Evolutionary conservation across 331 rosid species (phyloP), one percentile per base, ranked within the genome.

Genomic region (Rhamnella rubrinervis): DNA sequence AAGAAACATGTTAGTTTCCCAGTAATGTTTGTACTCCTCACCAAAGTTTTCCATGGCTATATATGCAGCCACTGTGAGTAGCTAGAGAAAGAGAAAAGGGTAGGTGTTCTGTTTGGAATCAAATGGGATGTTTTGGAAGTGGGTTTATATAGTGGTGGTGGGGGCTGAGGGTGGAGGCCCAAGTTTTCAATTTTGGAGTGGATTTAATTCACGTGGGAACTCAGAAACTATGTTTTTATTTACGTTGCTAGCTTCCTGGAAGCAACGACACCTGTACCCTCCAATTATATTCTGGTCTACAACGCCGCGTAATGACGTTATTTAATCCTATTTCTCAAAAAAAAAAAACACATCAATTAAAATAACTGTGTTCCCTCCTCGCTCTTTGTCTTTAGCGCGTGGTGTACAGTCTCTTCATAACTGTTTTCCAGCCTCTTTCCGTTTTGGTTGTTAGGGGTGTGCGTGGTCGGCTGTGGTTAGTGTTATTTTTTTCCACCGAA

Each of bases 1-100:
- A 74, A 89, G 72, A 81, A 89, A 87, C 85, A 85, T 83, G 47
- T 70, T 86, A 75, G 87, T 81, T 23, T 89, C 99, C 86, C 96
- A 91, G 56, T 86, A 87, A 70, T 75, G 75, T 53, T 77, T 80
- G 84, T 85, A 84, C 23, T 91, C 97, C 0, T 87, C 87, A 4
- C 85, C 87, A 35, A 78, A 68, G 76, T 80, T 84, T 67, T 88
- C 97, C 97, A 93, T 93, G 59, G 52, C 0, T 44, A 21, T 31
- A 23, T 23, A 23, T 23, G 23, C 23, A 23, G 7, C 53, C 11
- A 23, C 5, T 62, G 7, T 11, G 15, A 63, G 68, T 8, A 17
- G 19, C 20, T 28, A 47, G 41, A 13, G 39, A 25, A 31, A 6
- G 52, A 19, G 69, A 11, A 3, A 26, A 3, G 4, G 31, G 31